These are phyloP conservation scores for Pseudonitzschia pungens DNA, from an alignment of 108 stramenopile species.

Conservation along the genomic window DNA sequence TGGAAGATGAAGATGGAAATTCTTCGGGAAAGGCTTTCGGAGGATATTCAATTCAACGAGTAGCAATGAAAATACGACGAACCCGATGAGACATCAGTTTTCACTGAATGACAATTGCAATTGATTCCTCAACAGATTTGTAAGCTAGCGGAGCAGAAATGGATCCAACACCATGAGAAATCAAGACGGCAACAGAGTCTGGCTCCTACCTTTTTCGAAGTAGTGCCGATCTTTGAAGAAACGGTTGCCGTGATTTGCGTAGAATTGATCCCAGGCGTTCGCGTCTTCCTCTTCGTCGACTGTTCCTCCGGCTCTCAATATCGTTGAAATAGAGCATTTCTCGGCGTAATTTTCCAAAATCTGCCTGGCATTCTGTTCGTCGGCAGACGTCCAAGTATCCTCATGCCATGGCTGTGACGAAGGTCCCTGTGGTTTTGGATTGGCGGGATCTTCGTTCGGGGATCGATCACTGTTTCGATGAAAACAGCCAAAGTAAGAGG, in stretches of 20 bases:
- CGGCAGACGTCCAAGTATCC: slow-evolving; percentile 14
- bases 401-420: slow-evolving; percentile 9
- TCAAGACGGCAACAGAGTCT: not conserved
- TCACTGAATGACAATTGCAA: not conserved
- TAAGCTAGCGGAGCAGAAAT: too few species aligned
- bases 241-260: slow-evolving; percentile 57
- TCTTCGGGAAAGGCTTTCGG: slow-evolving; percentile 67
- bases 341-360: slow-evolving; percentile 1
- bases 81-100: not conserved
- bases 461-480: not conserved
- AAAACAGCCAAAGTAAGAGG: slow-evolving; percentile 12
- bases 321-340: slow-evolving; percentile 16
- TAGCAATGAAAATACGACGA: not conserved
- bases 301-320: not conserved
- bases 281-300: slow-evolving; percentile 30
- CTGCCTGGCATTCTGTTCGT: slow-evolving; percentile 12
- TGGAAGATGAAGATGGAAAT: slow-evolving; percentile 34
- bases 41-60: not conserved
- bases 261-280: slow-evolving; percentile 79
- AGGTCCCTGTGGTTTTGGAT: not conserved
- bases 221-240: slow-evolving; percentile 92
- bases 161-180: too few species aligned
- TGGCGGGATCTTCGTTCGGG: not conserved
- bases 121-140: not conserved
- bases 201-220: slow-evolving; percentile 41